These are phyloP conservation scores for Neoconidiobolus thromboides DNA, from an alignment of 371 early-diverging fungal species.

Conservation along the genomic window DNA sequence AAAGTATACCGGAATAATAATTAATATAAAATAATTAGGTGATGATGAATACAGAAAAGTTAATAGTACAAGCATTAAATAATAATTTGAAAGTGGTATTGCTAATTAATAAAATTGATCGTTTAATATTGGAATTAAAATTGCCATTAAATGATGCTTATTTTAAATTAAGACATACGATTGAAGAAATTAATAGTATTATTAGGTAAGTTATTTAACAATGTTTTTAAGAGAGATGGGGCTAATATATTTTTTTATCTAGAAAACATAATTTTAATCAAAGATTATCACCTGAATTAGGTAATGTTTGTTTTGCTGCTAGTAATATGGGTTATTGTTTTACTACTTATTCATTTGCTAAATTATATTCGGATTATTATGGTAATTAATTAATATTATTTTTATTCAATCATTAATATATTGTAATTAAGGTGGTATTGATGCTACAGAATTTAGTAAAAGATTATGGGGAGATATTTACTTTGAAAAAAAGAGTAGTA, in stretches of 20 bases:
- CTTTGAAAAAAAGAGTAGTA: constrained; percentile 54
- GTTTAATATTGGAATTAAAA: constrained; percentile 86
- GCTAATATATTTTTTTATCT: neutral
- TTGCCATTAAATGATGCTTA: constrained; percentile 95
- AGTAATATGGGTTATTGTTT: constrained; percentile 91
- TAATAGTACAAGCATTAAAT: constrained; percentile 64
- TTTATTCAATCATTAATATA: neutral
- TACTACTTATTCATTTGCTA: constrained; percentile 80
- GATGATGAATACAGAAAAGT: constrained; percentile 81
- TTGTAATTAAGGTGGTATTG: constrained; percentile 27
- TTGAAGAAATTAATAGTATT: constrained; percentile 85
- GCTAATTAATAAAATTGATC: constrained; percentile 94
- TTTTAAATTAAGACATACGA: constrained; percentile 81
- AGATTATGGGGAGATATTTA: constrained; percentile 95
- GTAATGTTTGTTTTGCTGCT: constrained; percentile 94
- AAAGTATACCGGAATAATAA: neutral
- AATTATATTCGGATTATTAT: constrained; percentile 62
- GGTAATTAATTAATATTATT: constrained; percentile 15
- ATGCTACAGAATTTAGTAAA: constrained; percentile 61
- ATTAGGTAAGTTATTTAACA: constrained; percentile 27
- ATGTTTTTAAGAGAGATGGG: neutral
- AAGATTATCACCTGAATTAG: constrained; percentile 79
- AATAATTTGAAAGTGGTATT: constrained; percentile 66
- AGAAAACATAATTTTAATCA: constrained; percentile 12
- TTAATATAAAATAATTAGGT: constrained; percentile 19